Evolutionary conservation across 2,329 filamentous ascomycete genomes (phyloP), one percentile per base, ranked within the genome.

Genomic region (Thielaviopsis populi): DNA sequence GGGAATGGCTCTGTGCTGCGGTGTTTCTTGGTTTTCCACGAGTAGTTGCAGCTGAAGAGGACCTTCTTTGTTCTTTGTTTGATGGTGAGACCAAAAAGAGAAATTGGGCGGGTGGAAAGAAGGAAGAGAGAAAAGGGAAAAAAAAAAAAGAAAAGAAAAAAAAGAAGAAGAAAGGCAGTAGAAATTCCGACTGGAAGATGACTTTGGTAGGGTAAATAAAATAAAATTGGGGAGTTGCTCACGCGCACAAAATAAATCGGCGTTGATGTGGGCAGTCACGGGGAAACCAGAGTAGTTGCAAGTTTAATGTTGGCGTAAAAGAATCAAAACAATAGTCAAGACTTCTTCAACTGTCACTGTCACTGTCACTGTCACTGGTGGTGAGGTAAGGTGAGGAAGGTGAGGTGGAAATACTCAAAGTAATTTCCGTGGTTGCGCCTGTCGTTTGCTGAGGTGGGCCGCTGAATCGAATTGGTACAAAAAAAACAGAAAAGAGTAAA

Each of bases 401-500:
- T n/a, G n/a, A n/a, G n/a, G n/a, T n/a, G n/a, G n/a, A n/a, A 27
- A 42, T 42, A 42, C 41, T 24, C 22, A 53, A 46, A n/a, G 43
- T 6, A 42, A 30, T 46, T 58, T 17, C 40, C n/a, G 13, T 54
- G n/a, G 30, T 63, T 41, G n/a, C 24, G 48, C 40, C 37, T 58
- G 42, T 54, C 33, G 61, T 30, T 62, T 41, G 27, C 11, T 37
- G 48, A 62, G 46, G 61, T 54, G 46, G 61, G 50, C 48, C 33
- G 41, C 22, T 37, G 33, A 8, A 1, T 8, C 5, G 33, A 54
- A 54, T 43, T 48, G 54, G 27, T 56, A 42, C 27, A 60, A 59
- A 42, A 59, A 62, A 37, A 64, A 50, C 27, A 59, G 33, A 65
- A 65, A 65, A 62, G 59, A 61, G 61, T 60, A 60, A 60, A 65